Conservation (phyloP, 75 land plant genomes). For the Ceratopteris richardii region DNA sequence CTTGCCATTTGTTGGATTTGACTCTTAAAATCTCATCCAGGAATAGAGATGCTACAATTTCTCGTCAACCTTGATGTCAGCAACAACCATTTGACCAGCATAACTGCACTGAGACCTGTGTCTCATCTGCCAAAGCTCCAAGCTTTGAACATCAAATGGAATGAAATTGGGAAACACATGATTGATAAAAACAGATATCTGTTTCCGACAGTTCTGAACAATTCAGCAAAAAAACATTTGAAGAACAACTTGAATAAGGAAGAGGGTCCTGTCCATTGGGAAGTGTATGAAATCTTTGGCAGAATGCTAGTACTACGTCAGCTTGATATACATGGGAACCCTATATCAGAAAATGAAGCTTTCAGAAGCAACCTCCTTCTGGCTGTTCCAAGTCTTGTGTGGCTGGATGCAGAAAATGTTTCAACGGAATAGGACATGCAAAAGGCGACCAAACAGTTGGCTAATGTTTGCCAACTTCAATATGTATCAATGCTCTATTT, state of each 20-base stretch:
- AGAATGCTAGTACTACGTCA: conserved; percentile 35
- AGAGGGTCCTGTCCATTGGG: conserved; percentile 30
- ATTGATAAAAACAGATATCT: conserved; percentile 52
- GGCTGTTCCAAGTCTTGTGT: conserved; percentile 39
- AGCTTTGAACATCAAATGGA: conserved; percentile 57
- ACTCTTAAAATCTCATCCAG: conserved; percentile 21
- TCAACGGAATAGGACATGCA: too few species aligned
- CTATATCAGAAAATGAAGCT: conserved; percentile 22
- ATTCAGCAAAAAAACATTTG: conserved; percentile 15
- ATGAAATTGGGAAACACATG: conserved; percentile 58
- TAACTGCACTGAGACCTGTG: conserved; percentile 58
- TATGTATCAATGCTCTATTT: too few species aligned
- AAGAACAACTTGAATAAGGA: conserved; percentile 3
- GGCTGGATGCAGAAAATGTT: conserved; percentile 38
- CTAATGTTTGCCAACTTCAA: too few species aligned
- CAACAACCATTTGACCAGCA: conserved; percentile 46
- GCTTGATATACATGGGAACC: conserved; percentile 61
- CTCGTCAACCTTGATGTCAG: conserved; percentile 55
- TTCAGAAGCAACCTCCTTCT: conserved; percentile 28
- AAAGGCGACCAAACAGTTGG: too few species aligned
- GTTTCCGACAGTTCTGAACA: conserved; percentile 49
- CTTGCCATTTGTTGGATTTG: too few species aligned
- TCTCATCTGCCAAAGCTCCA: conserved; percentile 30
- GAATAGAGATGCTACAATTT: conserved; percentile 69
- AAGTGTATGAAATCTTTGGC: conserved; percentile 36